Conservation (phyloP, 805 yeast species). For the Kregervanrija fluxuum region DNA sequence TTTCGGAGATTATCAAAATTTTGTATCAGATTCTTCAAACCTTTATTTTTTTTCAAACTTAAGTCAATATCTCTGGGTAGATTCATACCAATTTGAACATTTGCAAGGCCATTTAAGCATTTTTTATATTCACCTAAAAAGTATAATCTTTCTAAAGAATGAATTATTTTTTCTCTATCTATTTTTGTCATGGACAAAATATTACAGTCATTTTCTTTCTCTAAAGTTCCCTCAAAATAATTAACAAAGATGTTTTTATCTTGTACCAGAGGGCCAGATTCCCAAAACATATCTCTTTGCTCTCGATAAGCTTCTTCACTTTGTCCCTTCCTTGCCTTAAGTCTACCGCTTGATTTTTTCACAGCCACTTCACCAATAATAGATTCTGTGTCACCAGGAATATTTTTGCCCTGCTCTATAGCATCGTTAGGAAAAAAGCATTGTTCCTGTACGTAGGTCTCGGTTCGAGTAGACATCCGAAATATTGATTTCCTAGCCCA, state of each 20-base stretch:
- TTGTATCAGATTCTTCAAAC: slow-evolving; percentile 41
- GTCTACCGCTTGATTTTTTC: slow-evolving; percentile 38
- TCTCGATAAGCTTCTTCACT: slow-evolving; percentile 50
- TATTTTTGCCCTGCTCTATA: too few species aligned
- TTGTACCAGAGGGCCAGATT: slow-evolving; percentile 45
- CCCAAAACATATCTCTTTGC: slow-evolving; percentile 45
- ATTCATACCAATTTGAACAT: slow-evolving; percentile 24
- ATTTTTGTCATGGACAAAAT: slow-evolving; percentile 35
- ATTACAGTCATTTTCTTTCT: not conserved
- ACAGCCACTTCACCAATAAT: slow-evolving; percentile 37
- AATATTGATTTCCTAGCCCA: too few species aligned
- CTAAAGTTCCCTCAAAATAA: slow-evolving; percentile 18
- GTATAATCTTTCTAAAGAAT: slow-evolving; percentile 58
- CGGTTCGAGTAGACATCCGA: too few species aligned
- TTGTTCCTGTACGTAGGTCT: too few species aligned
- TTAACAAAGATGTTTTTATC: slow-evolving; percentile 1
- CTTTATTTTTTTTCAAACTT: slow-evolving; percentile 30
- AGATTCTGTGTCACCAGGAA: slow-evolving; percentile 4
- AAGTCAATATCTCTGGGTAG: slow-evolving; percentile 19
- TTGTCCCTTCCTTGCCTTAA: slow-evolving; percentile 60
- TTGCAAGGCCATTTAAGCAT: slow-evolving; percentile 41
- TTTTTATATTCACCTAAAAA: slow-evolving; percentile 42
- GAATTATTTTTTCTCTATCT: slow-evolving; percentile 47
- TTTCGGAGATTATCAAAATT: slow-evolving; percentile 42
- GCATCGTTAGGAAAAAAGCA: too few species aligned